Base-by-base conservation (phyloP, 108 stramenopile species). In the Discostella pseudostelligera region DNA sequence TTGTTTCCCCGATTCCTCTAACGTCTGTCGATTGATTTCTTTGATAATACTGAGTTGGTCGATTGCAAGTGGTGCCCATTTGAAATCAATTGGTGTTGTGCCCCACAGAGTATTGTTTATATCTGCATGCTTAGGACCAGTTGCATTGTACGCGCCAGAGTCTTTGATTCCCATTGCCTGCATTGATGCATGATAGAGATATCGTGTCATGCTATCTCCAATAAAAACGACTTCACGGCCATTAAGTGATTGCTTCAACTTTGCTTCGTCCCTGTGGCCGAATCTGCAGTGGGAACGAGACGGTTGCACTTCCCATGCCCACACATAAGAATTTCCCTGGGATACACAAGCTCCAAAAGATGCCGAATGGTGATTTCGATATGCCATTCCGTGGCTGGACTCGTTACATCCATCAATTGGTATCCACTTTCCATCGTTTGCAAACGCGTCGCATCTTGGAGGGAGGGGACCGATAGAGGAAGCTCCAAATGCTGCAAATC, bases 161-260 rank as follows among this genome's bases (percentile, higher is more conserved):
- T 65, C 67, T 9, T 67, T 50, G 28, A 85, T 64, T 32, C 93
- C 93, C 56, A 91, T 59, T 10, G 84, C 72, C 16, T 89, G 76
- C 42, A 78, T 65, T 19, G 87, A 72, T 2, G 87, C 79, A 79
- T 87, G 80, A 47, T 90, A 91, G 25, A 87, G 5, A 68, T 91
- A 83, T 20, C 93, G 82, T 22, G 87, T 88, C 56, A 85, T 84
- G 9, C 83, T 84, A 65, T 94, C 93, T 20, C 93, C 93, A 61
- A 86, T 76, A 70, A 91, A 94, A 13, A 83, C 63, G 29, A 94
- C 53, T 24, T 55, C 74, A 3, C 88, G 67, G 0, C 72, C 64
- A 28, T 81, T 73, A 8, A 94, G 66, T 11, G 68, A 46, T 36
- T 81, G 77, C 62, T 72, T 72, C 39, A 94, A 62, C 21, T 76